Conservation (phyloP, 192 early-diverging fungal species). For the Coemansia sp. region DNA sequence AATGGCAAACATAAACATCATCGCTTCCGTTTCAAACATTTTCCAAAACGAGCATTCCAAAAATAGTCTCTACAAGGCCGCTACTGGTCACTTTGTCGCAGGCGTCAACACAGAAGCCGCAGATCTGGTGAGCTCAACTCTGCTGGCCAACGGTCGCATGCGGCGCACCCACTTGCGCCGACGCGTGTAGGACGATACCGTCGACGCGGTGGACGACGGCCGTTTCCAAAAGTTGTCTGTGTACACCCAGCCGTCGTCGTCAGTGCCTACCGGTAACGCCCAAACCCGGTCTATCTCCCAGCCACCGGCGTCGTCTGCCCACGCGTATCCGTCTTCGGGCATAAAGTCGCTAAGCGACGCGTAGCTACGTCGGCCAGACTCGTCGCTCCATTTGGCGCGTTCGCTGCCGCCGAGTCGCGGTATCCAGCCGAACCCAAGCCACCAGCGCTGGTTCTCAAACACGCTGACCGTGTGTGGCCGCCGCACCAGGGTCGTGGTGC, state of each 20-base stretch:
- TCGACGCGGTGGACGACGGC: conserved; percentile 41
- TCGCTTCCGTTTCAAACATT: too few species aligned
- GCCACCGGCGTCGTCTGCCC: conserved; percentile 54
- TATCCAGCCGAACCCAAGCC: conserved; percentile 73
- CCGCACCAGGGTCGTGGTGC: conserved; percentile 27
- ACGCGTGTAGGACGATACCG: conserved; percentile 60
- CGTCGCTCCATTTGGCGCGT: conserved; percentile 67
- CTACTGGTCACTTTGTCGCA: background rate
- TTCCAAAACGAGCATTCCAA: background rate
- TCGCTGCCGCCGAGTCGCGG: conserved; percentile 64
- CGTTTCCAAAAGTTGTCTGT: conserved; percentile 67
- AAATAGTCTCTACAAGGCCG: background rate
- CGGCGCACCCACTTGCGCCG: conserved; percentile 64
- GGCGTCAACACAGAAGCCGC: background rate
- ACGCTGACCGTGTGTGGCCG: conserved; percentile 43
- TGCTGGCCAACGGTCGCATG: conserved; percentile 31
- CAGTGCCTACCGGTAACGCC: conserved; percentile 54
- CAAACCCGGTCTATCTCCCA: conserved; percentile 61
- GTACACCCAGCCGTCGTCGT: conserved; percentile 67
- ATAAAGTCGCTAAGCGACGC: conserved; percentile 59
- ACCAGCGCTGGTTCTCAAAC: conserved; percentile 82
- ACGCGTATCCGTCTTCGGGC: conserved; percentile 60
- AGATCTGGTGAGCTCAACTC: background rate
- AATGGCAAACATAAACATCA: too few species aligned
- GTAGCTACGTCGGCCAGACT: conserved; percentile 54